Evolutionary conservation across 2,329 filamentous ascomycete genomes (phyloP), one percentile per base, ranked within the genome.

Genomic region (Tolypocladium tropicale): DNA sequence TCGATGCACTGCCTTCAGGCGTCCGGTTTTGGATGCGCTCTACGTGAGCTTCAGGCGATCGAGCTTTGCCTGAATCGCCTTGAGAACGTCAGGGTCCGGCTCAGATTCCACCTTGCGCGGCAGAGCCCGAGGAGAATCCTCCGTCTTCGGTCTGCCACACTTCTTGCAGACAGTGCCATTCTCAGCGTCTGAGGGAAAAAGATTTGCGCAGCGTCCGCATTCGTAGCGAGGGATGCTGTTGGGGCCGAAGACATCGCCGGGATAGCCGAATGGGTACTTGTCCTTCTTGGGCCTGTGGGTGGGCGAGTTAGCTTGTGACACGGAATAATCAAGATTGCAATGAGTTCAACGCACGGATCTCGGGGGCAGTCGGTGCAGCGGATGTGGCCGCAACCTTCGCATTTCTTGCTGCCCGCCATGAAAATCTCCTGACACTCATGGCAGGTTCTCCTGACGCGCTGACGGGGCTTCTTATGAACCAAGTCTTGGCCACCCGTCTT

Each of bases 281-380:
- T 81, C 77, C 64, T 80, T 83, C 72, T 87, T 88, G 58, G 84
- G 75, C 52, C 83, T 86, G 85, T 63, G 28, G 23, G 41, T 55
- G 14, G 51, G 11, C 32, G n/a, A 28, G 37, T 58, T 34, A 57
- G 57, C 23, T 25, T 5, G 49, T 10, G 16, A 1, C 12, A 5
- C 9, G 28, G 16, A 25, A 33, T 11, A 32, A 7, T 5, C 30
- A 3, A 61, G 53, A 37, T 36, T 14, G 25, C 32, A 28, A 36
- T 32, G 7, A 21, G 28, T 55, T 50, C 39, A 54, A 84, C 87
- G 69, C 81, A 90, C 79, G 90, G 90, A 65, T 90, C 85, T 63
- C 90, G 79, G 32, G 89, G 89, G 69, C 90, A 95, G 66, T 86
- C 86, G 41, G 84, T 89, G 75, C 90, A 95, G 55, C 89, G 84